Conservation (phyloP, 768 basidiomycete species). For the Cystofilobasidium capitatum region DNA sequence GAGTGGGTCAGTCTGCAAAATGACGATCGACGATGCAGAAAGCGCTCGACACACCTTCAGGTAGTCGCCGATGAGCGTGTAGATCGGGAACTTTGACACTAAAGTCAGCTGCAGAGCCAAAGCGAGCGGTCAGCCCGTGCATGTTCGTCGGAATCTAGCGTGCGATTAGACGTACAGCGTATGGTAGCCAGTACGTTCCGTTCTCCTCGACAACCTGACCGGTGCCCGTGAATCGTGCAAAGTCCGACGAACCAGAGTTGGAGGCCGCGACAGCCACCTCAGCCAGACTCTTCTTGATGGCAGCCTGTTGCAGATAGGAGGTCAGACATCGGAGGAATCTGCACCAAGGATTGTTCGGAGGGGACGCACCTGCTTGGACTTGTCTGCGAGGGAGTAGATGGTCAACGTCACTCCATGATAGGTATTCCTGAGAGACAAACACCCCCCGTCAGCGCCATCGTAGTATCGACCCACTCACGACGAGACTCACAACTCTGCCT, state of each 20-base stretch:
- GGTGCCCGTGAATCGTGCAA: not conserved
- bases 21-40: no score
- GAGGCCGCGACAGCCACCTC: not conserved
- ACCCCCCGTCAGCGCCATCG: no score
- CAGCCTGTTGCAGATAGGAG: no score
- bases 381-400: conserved; percentile 92
- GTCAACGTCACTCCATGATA: conserved; percentile 89
- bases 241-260: not conserved
- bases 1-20: no score
- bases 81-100: conserved; percentile 85
- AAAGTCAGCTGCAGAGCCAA: conserved; percentile 40
- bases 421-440: conserved; percentile 63
- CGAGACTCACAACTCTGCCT: no score
- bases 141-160: no score
- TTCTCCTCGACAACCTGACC: conserved; percentile 21
- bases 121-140: conserved; percentile 39
- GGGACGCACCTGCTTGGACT: not conserved
- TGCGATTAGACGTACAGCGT: conserved; percentile 55
- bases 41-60: conserved; percentile 87
- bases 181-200: conserved; percentile 73
- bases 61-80: conserved; percentile 90
- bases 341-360: conserved; percentile 2
- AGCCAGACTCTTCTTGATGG: no score
- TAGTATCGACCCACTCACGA: no score
- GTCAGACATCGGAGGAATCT: no score